Base-by-base conservation (phyloP, 164 flowering plant species). In the Paratinospora sagittata region DNA sequence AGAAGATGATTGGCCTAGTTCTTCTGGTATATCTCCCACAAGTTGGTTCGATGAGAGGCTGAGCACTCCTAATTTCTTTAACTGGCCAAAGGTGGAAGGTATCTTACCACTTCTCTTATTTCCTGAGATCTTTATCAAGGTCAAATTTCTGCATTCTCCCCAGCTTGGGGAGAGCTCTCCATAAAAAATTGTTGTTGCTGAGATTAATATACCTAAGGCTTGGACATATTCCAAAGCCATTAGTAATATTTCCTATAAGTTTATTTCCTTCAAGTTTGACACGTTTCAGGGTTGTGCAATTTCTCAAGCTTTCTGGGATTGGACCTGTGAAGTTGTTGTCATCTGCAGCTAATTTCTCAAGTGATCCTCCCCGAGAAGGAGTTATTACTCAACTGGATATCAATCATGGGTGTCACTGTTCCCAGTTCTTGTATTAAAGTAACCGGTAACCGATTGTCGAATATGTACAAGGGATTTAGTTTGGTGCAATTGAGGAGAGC, bases 281-380 rank as follows among this genome's bases (percentile, higher is more conserved):
- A 2, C 21, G 8, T 27, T 27, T 30, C 27, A 27, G n/a, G 33
- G 19, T 30, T 16, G 27, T 6, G 66, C 41, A 63, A 10, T 63
- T 63, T 26, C 24, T 63, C 41, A 63, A 14, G 66, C 66, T 36
- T 63, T 27, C 10, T 33, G 36, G 66, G 39, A 63, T 63, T 30
- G 66, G 37, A 11, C 66, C 66, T 11, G 37, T 30, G 13, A 63
- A 63, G 30, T 30, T 9, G 39, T 63, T 63, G n/a, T 21, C 19
- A 30, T 0, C 0, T 26, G 37, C 66, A 11, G 66, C 1, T 27
- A 63, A 33, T 27, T 10, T 16, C 16, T 21, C 37, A 30, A 63
- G 33, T 12, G 21, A 8, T 3, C 66, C 39, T 12, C 66, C 66
- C 66, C 2, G 66, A 63, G 66, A 63, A 63, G 7, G 37, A 23